These are phyloP conservation scores for Pichia scutulata DNA, from an alignment of 805 yeast species.

Conservation along the genomic window DNA sequence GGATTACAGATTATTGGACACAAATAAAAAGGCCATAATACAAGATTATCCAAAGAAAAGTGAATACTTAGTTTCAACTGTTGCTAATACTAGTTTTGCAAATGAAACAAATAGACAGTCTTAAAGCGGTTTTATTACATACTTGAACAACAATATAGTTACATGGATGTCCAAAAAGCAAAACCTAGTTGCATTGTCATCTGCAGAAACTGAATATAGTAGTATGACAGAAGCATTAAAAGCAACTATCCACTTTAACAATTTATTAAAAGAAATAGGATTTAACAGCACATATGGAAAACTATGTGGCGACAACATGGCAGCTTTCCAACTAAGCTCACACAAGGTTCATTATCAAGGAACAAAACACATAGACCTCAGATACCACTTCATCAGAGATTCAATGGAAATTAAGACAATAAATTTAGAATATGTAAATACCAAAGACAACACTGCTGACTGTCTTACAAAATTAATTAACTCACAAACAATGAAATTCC, in stretches of 20 bases:
- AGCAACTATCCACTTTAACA: neutral
- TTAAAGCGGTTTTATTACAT: constrained; percentile 2
- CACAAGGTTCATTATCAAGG: constrained; percentile 7
- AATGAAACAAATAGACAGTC: neutral
- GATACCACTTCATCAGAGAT: constrained; percentile 8
- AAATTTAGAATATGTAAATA: constrained; percentile 2
- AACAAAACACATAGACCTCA: constrained; percentile 9
- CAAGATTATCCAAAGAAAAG: neutral
- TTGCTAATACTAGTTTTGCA: constrained; percentile 4
- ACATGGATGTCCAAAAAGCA: constrained; percentile 3
- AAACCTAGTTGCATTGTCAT: neutral
- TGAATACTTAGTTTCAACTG: neutral
- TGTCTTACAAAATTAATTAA: constrained; percentile 3
- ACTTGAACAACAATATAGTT: constrained; percentile 2
- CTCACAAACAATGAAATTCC: neutral
- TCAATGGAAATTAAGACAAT: neutral
- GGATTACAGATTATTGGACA: constrained; percentile 4
- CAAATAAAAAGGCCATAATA: neutral
- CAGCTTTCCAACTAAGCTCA: constrained; percentile 2
- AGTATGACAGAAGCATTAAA: neutral
- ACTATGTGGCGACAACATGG: neutral
- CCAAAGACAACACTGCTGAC: constrained; percentile 4
- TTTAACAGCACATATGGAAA: neutral
- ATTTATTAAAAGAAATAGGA: constrained; percentile 2
- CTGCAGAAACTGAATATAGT: constrained; percentile 6